phyloP scores from a whole-genome alignment of 176 grass and related monocot species.

The Saccharum spontaneum region DNA sequence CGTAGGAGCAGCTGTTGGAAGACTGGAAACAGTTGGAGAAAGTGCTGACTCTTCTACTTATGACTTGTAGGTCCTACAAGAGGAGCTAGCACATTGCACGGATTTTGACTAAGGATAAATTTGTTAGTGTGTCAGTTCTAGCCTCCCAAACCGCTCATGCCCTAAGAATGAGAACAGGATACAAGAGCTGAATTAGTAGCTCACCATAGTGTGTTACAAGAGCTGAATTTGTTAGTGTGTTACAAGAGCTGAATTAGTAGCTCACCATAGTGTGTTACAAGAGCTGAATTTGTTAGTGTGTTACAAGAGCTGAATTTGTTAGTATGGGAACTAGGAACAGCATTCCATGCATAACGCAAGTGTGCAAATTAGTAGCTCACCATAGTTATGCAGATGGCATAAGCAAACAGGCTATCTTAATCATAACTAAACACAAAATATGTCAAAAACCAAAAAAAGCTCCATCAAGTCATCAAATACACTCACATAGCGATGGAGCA shows the following conservation, averaged over 20 bases:
- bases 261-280: too few species aligned
- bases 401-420: background rate
- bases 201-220: too few species aligned
- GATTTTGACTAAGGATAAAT: background rate
- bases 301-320: too few species aligned
- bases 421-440: background rate
- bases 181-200: too few species aligned
- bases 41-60: background rate
- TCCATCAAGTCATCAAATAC: background rate
- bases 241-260: too few species aligned
- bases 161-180: background rate
- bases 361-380: background rate
- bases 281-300: too few species aligned
- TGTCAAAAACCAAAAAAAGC: background rate
- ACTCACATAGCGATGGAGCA: slow-evolving; percentile 84
- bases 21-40: background rate
- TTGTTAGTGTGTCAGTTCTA: background rate
- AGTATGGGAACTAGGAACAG: background rate
- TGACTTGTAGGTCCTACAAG: background rate
- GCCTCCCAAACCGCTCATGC: background rate
- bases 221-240: too few species aligned
- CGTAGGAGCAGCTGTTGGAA: background rate
- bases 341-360: background rate
- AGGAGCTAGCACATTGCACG: background rate
- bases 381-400: background rate